A percentile compares a stretch with the other conserved stretches of the same genome.
phyloP scores from a whole-genome alignment of 352 stramenopile species.

The Halophytophthora batemanensis region DNA sequence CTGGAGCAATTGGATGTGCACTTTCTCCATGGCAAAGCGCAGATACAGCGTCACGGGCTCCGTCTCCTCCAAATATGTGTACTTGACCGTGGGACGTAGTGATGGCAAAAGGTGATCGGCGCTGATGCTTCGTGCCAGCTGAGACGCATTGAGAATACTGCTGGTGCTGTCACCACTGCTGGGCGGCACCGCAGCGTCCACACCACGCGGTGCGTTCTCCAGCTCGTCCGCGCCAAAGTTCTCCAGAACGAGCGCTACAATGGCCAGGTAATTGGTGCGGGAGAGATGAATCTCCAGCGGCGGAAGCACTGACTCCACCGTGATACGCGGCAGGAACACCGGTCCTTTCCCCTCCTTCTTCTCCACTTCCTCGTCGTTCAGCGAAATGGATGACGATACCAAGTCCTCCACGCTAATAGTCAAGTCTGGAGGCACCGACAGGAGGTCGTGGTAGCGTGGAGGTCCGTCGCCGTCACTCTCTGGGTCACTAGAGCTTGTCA shows the following conservation, averaged over 20 bases:
- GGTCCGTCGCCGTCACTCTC: constrained; percentile 5
- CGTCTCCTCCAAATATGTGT: constrained; percentile 71
- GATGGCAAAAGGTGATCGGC: constrained; percentile 20
- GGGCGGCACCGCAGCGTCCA: not conserved
- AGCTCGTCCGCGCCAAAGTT: constrained; percentile 77
- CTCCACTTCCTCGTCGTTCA: constrained; percentile 22
- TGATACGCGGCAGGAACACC: constrained; percentile 58
- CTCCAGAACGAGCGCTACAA: constrained; percentile 58
- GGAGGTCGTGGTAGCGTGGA: constrained; percentile 28
- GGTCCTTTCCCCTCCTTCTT: constrained; percentile 8
- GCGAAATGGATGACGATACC: constrained; percentile 39
- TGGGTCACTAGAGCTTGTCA: constrained; percentile 8
- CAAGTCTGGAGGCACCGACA: constrained; percentile 45
- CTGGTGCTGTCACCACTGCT: constrained; percentile 1
- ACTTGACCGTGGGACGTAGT: constrained; percentile 59
- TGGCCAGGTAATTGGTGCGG: constrained; percentile 53
- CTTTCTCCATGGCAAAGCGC: constrained; percentile 53
- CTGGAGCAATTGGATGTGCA: constrained; percentile 46
- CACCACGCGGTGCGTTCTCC: constrained; percentile 10
- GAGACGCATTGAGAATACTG: constrained; percentile 3
- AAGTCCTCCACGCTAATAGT: constrained; percentile 71
- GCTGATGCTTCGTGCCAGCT: constrained; percentile 8
- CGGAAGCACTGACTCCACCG: constrained; percentile 41
- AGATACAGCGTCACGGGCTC: constrained; percentile 66
- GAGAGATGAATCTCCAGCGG: constrained; percentile 28